These are phyloP conservation scores for Podila epigama DNA, from an alignment of 192 early-diverging fungal species.

Conservation along the genomic window DNA sequence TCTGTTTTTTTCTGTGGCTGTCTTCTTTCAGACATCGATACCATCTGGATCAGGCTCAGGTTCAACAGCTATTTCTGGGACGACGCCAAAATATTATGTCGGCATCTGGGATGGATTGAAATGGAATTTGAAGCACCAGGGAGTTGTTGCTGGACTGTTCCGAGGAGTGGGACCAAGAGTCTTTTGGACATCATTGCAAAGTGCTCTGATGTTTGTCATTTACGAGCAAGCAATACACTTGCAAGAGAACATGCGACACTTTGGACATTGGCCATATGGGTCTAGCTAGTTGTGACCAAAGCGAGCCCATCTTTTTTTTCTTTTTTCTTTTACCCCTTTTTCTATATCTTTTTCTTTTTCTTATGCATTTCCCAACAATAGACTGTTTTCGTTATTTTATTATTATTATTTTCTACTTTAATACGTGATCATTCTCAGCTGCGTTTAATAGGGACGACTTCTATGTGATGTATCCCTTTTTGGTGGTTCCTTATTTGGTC, in stretches of 20 bases:
- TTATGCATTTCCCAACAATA: not conserved
- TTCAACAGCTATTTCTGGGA: not conserved
- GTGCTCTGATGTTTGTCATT: slow-evolving; percentile 76
- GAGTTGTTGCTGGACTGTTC: slow-evolving; percentile 66
- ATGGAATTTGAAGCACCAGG: slow-evolving; percentile 65
- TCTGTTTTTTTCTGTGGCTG: not conserved
- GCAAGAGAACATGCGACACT: slow-evolving; percentile 51
- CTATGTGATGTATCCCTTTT: not conserved
- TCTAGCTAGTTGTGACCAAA: not conserved
- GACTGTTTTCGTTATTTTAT: not conserved
- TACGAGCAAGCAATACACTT: slow-evolving; percentile 67
- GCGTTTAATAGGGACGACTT: not conserved
- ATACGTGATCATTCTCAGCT: too few species aligned
- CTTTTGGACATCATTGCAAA: slow-evolving; percentile 74
- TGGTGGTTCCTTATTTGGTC: too few species aligned
- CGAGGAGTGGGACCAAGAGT: slow-evolving; percentile 78
- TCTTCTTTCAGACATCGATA: slow-evolving; percentile 20
- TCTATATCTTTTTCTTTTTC: not conserved
- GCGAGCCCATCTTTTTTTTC: not conserved
- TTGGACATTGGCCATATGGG: slow-evolving; percentile 39
- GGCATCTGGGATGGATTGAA: slow-evolving; percentile 63
- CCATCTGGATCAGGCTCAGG: not conserved
- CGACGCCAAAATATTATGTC: slow-evolving; percentile 53
- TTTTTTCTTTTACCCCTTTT: not conserved
- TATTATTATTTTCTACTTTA: not conserved